Evolutionary conservation across 2,329 filamentous ascomycete genomes (phyloP).

Genomic region (Zymoseptoria passerinii): DNA sequence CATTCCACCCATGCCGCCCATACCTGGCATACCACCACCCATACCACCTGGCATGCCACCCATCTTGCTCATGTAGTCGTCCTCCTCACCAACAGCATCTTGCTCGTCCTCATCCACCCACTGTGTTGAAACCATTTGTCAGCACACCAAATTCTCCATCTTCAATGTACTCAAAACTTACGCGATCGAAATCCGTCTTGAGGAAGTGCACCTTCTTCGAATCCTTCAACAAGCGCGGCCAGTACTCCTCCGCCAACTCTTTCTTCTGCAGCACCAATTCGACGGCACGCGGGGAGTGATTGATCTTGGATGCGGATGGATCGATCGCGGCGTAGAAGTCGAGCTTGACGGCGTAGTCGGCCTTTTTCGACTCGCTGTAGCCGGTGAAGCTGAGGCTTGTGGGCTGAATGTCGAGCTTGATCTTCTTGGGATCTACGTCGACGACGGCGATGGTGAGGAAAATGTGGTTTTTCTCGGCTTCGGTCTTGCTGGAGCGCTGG

Average conservation of each 20-base stretch:
- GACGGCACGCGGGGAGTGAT: conserved; percentile 81
- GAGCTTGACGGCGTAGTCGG: conserved; percentile 75
- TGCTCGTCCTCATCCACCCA: conserved; percentile 99
- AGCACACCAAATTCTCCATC: conserved; percentile 6
- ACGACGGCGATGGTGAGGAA: conserved; percentile 85
- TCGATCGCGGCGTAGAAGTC: conserved; percentile 91
- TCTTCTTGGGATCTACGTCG: conserved; percentile 66
- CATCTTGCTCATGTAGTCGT: conserved; percentile 49
- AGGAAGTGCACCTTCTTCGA: conserved; percentile 85
- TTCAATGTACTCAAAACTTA: conserved; percentile 30
- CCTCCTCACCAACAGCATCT: conserved; percentile 77
- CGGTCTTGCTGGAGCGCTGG: conserved; percentile 77
- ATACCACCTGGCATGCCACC: conserved; percentile 32
- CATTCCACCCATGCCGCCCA: conserved; percentile 38
- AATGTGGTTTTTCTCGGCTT: conserved; percentile 84
- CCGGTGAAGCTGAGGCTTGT: conserved; percentile 73
- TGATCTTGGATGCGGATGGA: conserved; percentile 69
- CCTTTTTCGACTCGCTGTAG: conserved; percentile 74
- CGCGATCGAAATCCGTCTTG: conserved; percentile 98
- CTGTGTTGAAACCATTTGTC: conserved; percentile 31
- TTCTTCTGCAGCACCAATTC: conserved; percentile 95
- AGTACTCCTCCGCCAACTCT: conserved; percentile 88
- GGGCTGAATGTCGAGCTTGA: conserved; percentile 77
- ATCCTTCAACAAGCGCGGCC: conserved; percentile 91
- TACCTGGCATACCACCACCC: conserved; percentile 37